Conservation (phyloP, 2,329 filamentous ascomycete species). For the Fusarium goolgardi region DNA sequence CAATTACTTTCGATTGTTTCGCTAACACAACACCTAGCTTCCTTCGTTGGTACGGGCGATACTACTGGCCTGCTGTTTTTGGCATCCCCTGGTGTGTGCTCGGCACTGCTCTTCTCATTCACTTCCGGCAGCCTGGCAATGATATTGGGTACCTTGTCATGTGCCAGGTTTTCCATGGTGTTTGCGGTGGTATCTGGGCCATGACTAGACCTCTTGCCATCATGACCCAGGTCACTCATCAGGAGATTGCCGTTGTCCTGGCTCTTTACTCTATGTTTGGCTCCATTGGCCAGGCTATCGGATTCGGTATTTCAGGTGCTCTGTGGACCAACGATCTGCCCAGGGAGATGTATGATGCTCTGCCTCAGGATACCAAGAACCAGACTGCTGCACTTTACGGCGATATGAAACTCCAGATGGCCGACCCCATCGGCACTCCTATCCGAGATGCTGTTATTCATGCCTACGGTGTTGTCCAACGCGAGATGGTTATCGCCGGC, state of each 20-base stretch:
- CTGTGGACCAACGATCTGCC: constrained; percentile 50
- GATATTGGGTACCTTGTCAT: constrained; percentile 60
- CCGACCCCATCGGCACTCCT: constrained; percentile 59
- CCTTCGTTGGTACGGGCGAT: constrained; percentile 61
- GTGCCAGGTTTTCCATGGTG: constrained; percentile 63
- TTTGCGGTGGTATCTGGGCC: constrained; percentile 65
- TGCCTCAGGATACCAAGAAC: constrained; percentile 56
- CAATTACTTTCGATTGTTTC: background rate
- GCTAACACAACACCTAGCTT: constrained; percentile 42
- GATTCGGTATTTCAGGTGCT: constrained; percentile 48
- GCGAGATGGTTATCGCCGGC: constrained; percentile 58
- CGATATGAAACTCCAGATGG: constrained; percentile 63
- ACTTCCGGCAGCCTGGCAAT: constrained; percentile 51
- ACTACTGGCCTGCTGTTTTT: constrained; percentile 62
- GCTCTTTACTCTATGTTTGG: constrained; percentile 48
- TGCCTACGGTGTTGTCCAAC: constrained; percentile 66
- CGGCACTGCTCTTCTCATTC: constrained; percentile 59
- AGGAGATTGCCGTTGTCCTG: constrained; percentile 50
- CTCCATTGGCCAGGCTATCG: constrained; percentile 50
- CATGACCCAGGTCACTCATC: constrained; percentile 48
- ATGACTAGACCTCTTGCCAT: constrained; percentile 46
- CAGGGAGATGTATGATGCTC: constrained; percentile 60
- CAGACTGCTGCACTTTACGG: constrained; percentile 64
- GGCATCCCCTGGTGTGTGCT: constrained; percentile 66
- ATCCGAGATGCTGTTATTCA: constrained; percentile 66